Evolutionary conservation across 164 flowering plant species (phyloP).

Genomic region (Tetrastigma voinierianum): DNA sequence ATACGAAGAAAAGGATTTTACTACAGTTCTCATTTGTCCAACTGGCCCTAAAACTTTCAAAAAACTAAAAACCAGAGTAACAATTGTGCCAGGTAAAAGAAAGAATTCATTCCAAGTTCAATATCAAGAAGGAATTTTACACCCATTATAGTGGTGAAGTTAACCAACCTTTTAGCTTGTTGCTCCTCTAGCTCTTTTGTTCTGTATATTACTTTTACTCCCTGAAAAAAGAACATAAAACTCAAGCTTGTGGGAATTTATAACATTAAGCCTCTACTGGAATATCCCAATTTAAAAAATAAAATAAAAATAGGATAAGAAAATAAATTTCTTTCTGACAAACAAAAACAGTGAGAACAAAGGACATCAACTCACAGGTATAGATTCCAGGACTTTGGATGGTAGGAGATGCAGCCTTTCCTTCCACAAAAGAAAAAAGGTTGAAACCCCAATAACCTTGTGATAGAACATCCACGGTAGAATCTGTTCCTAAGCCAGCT

Average conservation of each 20-base stretch:
- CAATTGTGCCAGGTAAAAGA: not conserved
- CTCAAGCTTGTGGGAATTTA: not conserved
- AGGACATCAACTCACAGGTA: slow-evolving; percentile 62
- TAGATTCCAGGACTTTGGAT: slow-evolving; percentile 75
- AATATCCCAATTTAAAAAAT: not conserved
- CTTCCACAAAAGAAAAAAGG: slow-evolving; percentile 92
- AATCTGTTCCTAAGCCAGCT: slow-evolving; percentile 88
- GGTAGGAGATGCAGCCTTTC: slow-evolving; percentile 89
- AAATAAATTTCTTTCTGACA: not conserved
- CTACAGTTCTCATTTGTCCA: not conserved
- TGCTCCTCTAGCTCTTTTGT: slow-evolving; percentile 90
- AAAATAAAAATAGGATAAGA: not conserved
- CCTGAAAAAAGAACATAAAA: slow-evolving; percentile 40
- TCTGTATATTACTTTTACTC: slow-evolving; percentile 84
- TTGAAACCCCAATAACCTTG: slow-evolving; percentile 87
- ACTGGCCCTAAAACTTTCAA: not conserved
- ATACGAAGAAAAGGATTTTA: not conserved
- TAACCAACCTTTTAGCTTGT: slow-evolving; percentile 81
- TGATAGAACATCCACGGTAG: slow-evolving; percentile 96
- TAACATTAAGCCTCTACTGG: too few species aligned
- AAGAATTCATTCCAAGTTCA: slow-evolving; percentile 1
- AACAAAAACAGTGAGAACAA: not conserved
- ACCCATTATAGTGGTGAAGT: not conserved
- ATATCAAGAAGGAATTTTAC: not conserved
- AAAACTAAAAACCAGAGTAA: not conserved